Conservation (phyloP, 768 basidiomycete genomes). For the Termitomyces sp. region DNA sequence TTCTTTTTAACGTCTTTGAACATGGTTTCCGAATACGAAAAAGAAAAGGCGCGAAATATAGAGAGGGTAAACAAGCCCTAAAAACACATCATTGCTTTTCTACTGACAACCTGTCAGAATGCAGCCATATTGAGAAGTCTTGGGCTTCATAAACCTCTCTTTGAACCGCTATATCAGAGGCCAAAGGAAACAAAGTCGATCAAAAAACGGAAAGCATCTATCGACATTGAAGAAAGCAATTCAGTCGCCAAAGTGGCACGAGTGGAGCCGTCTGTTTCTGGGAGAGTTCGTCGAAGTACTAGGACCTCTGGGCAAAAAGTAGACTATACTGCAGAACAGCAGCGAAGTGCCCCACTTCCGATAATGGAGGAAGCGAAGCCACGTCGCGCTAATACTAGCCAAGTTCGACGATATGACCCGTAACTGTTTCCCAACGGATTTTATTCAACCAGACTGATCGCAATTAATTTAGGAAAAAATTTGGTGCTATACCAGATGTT, state of each 20-base stretch:
- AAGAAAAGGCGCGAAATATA: slow-evolving; percentile 31
- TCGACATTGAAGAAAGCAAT: slow-evolving; percentile 20
- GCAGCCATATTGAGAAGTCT: slow-evolving; percentile 37
- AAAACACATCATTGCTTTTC: neutral
- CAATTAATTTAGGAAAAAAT: slow-evolving; percentile 54
- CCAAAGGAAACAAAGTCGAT: slow-evolving; percentile 23
- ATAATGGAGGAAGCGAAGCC: slow-evolving; percentile 35
- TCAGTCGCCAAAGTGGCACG: slow-evolving; percentile 29
- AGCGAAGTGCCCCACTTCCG: slow-evolving; percentile 30
- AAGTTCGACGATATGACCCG: slow-evolving; percentile 47
- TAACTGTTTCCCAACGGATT: slow-evolving; percentile 25
- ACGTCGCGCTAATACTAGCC: slow-evolving; percentile 25
- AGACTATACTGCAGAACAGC: slow-evolving; percentile 50
- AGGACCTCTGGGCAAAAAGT: slow-evolving; percentile 58
- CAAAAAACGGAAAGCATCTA: slow-evolving; percentile 41
- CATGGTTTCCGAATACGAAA: slow-evolving; percentile 33
- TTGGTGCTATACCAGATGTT: slow-evolving; percentile 78
- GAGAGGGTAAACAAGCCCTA: slow-evolving; percentile 19
- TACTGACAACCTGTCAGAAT: slow-evolving; percentile 32
- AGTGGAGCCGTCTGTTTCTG: slow-evolving; percentile 16
- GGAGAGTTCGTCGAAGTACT: slow-evolving; percentile 58
- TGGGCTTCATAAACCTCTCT: slow-evolving; percentile 43
- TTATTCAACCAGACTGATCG: neutral
- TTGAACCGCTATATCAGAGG: slow-evolving; percentile 44
- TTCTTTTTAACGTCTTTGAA: neutral